Conservation (phyloP, 495 filamentous ascomycete species). For the Trichoderma parareesei region DNA sequence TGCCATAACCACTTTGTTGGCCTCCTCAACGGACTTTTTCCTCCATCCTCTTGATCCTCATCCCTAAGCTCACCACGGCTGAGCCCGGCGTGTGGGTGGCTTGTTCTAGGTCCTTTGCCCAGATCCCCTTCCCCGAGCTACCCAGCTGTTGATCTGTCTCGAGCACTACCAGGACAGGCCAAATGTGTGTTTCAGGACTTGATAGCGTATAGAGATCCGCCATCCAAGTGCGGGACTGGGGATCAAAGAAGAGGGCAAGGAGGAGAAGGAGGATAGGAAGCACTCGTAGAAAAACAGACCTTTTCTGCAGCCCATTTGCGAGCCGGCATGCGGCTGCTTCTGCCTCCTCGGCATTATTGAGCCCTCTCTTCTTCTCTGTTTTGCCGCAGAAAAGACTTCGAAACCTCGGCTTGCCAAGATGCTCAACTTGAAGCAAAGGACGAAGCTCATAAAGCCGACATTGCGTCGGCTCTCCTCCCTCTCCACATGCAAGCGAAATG, state of each 20-base stretch:
- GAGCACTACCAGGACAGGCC: background rate
- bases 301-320: background rate
- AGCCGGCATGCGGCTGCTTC: too few relatives aligned
- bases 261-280: too few relatives aligned
- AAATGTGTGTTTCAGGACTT: background rate
- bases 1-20: background rate
- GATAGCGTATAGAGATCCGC: background rate
- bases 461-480: background rate
- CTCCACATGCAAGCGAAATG: background rate
- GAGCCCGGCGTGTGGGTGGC: background rate
- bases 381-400: too few relatives aligned
- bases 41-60: background rate
- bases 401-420: background rate
- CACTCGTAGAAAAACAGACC: background rate
- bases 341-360: background rate
- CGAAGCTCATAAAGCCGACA: background rate
- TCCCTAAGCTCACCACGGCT: background rate
- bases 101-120: background rate
- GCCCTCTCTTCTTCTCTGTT: too few relatives aligned
- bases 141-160: background rate
- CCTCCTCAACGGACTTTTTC: background rate
- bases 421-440: background rate
- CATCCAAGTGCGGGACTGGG: background rate
- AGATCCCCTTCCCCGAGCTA: background rate
- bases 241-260: too few relatives aligned